These are phyloP conservation scores for Gonium pectorale DNA, from an alignment of 139 green algal genomes.

Conservation along the genomic window DNA sequence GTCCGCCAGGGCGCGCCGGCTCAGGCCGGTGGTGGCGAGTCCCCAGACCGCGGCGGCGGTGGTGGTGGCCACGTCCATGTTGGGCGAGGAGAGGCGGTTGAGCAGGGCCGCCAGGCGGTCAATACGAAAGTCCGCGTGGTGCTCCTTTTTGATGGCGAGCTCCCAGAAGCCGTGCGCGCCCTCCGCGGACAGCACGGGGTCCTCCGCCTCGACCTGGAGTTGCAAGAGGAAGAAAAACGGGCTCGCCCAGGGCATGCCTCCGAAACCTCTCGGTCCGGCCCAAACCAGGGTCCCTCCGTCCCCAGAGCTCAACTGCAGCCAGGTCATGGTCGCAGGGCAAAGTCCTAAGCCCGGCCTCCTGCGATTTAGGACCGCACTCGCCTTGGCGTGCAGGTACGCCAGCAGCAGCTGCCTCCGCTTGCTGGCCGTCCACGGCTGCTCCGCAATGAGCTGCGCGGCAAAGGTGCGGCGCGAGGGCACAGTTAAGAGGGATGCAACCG, in stretches of 20 bases:
- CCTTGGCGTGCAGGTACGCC: constrained; percentile 47
- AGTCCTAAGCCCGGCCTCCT: too few species aligned
- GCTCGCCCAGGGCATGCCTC: too few species aligned
- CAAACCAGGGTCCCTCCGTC: too few species aligned
- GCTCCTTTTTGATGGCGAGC: constrained; percentile 74
- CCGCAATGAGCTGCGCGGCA: constrained; percentile 62
- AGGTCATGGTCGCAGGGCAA: too few species aligned
- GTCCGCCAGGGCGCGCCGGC: constrained; percentile 51
- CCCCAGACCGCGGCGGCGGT: constrained; percentile 66
- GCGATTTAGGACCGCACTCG: constrained; percentile 1
- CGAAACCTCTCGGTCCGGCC: too few species aligned
- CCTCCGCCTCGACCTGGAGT: constrained; percentile 63
- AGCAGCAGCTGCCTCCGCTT: constrained; percentile 58
- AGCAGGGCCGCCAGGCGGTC: constrained; percentile 60
- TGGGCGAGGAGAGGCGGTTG: constrained; percentile 43
- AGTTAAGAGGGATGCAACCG: too few species aligned
- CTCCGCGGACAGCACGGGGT: constrained; percentile 61
- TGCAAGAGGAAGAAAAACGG: constrained; percentile 39
- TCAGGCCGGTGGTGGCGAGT: constrained; percentile 51
- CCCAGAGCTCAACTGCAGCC: too few species aligned
- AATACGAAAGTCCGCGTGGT: constrained; percentile 69
- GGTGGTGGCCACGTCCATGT: constrained; percentile 59
- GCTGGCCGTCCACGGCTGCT: constrained; percentile 71
- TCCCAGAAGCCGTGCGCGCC: constrained; percentile 81
- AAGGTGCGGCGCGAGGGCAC: not conserved